These are phyloP conservation scores for Escovopsis weberi DNA, from an alignment of 2,329 filamentous ascomycete genomes.

Conservation along the genomic window DNA sequence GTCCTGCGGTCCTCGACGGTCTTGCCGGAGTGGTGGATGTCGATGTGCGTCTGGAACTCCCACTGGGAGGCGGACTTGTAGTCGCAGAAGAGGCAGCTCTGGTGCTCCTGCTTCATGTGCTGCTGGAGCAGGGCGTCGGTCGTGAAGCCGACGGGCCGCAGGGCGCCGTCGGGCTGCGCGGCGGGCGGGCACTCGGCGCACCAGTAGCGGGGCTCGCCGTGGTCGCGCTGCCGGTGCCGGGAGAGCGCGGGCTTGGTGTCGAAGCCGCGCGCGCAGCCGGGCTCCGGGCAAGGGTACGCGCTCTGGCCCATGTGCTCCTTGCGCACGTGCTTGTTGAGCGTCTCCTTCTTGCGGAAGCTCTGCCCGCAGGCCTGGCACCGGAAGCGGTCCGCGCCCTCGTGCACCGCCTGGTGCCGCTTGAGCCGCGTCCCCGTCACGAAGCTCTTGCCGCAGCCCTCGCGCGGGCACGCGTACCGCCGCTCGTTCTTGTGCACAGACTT, in stretches of 20 bases:
- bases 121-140: slow-evolving; percentile 56
- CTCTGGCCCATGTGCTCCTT: slow-evolving; percentile 58
- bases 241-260: slow-evolving; percentile 58
- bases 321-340: slow-evolving; percentile 68
- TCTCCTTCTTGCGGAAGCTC: slow-evolving; percentile 77
- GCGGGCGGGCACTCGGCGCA: slow-evolving; percentile 55
- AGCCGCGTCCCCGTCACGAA: slow-evolving; percentile 72
- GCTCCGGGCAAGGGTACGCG: slow-evolving; percentile 54
- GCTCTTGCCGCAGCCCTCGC: slow-evolving; percentile 58
- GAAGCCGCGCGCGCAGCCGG: slow-evolving; percentile 52
- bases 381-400: slow-evolving; percentile 59
- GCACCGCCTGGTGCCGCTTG: slow-evolving; percentile 61
- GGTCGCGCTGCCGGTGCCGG: slow-evolving; percentile 54
- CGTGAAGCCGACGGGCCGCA: slow-evolving; percentile 43
- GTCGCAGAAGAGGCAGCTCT: slow-evolving; percentile 63
- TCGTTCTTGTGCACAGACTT: slow-evolving; percentile 66
- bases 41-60: slow-evolving; percentile 62
- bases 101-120: slow-evolving; percentile 60
- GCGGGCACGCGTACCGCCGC: slow-evolving; percentile 56
- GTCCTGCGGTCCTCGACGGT: slow-evolving; percentile 48
- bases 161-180: slow-evolving; percentile 4
- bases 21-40: slow-evolving; percentile 56
- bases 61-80: slow-evolving; percentile 50
- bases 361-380: slow-evolving; percentile 61
- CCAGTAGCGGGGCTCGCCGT: slow-evolving; percentile 57